A percentile compares a stretch with the other conserved stretches of the same genome.
phyloP scores from a whole-genome alignment of 495 filamentous ascomycete genomes.

The Penicillium paradoxum region DNA sequence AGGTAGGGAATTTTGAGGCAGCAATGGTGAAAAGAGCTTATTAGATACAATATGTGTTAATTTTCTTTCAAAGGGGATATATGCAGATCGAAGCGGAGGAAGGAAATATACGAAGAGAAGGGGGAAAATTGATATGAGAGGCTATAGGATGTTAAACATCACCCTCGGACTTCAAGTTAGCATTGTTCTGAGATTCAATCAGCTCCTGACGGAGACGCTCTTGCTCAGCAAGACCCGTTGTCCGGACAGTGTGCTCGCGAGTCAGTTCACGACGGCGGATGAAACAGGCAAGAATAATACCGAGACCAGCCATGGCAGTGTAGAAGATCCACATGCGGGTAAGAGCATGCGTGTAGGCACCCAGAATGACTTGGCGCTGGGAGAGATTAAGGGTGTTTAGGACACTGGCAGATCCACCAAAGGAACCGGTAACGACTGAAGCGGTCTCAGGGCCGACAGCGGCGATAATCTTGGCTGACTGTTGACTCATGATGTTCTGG shows the following conservation, averaged over 20 bases:
- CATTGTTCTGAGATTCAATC: conserved; percentile 27
- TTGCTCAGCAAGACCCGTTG: conserved; percentile 57
- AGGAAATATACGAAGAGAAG: background rate
- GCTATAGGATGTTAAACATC: conserved; percentile 17
- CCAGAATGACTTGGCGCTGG: conserved; percentile 45
- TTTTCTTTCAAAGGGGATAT: background rate
- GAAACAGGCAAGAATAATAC: conserved; percentile 50
- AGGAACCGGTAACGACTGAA: conserved; percentile 34
- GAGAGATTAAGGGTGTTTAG: conserved; percentile 44
- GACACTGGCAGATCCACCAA: conserved; percentile 55
- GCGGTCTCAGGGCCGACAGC: conserved; percentile 33
- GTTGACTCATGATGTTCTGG: conserved; percentile 49
- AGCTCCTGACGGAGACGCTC: conserved; percentile 39
- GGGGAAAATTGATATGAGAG: background rate
- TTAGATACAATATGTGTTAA: background rate
- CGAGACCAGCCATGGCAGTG: conserved; percentile 48
- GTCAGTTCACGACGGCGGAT: conserved; percentile 53
- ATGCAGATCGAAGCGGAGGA: background rate
- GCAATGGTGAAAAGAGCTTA: background rate
- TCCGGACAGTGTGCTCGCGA: conserved; percentile 54
- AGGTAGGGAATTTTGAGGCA: background rate
- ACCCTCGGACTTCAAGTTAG: conserved; percentile 18
- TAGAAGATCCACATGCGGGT: conserved; percentile 67
- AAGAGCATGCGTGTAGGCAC: conserved; percentile 53
- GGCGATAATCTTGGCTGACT: conserved; percentile 31